Base-by-base conservation (phyloP, 1,284 basidiomycete species). In the Xerocomus alliaceus region DNA sequence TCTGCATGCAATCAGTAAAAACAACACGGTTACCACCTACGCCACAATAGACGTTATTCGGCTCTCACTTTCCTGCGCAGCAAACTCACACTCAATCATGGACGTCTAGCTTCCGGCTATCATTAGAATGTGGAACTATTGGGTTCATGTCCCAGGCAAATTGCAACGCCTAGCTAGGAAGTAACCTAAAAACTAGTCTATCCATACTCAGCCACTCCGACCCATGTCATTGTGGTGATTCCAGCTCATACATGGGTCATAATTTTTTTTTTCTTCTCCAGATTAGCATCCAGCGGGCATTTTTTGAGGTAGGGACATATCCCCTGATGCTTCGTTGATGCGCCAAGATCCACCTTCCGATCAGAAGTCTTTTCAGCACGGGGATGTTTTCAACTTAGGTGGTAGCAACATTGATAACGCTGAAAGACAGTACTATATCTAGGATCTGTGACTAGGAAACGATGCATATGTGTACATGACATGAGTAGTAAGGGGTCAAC, bases 21-120 rank as follows among this genome's bases (percentile, higher is more conserved):
- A 8, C 13, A 20, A 45, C 11, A 24, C 15, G 9, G 29, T 31
- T 24, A 29, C 28, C 24, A 35, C 9, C 28, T 39, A 29, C 63
- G 63, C 63, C 63, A 52, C 68, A 44, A 48, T 22, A 34, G 45
- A 35, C 10, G 26, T 39, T 24, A n/a, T 44, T 35, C n/a, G 34
- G 29, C n/a, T 37, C 12, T 20, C 22, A 20, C 22, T 15, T 32
- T 54, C 41, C 56, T 56, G 53, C 54, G 15, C 28, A 31, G 26
- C n/a, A n/a, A n/a, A n/a, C 47, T 52, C 44, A 5, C 39, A 22
- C 37, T 26, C 24, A 3, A n/a, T n/a, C 50, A 42, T 28, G 31
- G n/a, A n/a, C n/a, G n/a, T n/a, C n/a, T n/a, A n/a, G n/a, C n/a
- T n/a, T n/a, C n/a, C 47, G 6, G 32, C 17, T 48, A 20, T 64